phyloP scores from a whole-genome alignment of 139 green algal species.

The Auxenochlorella pyrenoidosa region DNA sequence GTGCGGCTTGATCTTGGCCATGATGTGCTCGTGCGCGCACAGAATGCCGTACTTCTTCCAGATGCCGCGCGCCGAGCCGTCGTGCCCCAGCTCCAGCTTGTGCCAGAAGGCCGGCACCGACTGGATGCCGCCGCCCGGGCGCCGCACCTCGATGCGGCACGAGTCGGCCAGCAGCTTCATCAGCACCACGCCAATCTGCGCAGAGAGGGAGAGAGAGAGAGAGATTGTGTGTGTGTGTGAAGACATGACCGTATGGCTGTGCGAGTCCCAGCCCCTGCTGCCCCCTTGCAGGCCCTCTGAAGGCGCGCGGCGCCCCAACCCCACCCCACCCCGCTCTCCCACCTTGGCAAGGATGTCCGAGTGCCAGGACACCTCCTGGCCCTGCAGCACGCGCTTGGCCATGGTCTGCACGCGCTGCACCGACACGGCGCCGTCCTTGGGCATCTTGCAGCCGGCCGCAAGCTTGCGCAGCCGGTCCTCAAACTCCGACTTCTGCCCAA shows the following conservation, averaged over 20 bases:
- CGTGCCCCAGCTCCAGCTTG: conserved; percentile 36
- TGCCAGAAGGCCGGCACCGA: conserved; percentile 55
- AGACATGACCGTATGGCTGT: too few relatives aligned
- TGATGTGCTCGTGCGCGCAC: conserved; percentile 47
- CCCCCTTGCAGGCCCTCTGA: too few relatives aligned
- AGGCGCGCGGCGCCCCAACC: neutral
- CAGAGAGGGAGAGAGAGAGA: too few relatives aligned
- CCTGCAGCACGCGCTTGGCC: conserved; percentile 24
- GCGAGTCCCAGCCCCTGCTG: too few relatives aligned
- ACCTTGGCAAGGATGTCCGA: conserved; percentile 35
- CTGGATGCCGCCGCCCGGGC: conserved; percentile 1
- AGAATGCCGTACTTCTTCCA: conserved; percentile 54
- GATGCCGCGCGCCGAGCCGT: conserved; percentile 14
- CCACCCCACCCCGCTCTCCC: neutral
- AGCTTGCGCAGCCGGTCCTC: conserved; percentile 33
- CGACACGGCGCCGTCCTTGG: neutral
- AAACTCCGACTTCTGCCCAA: conserved; percentile 6
- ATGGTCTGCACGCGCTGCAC: neutral
- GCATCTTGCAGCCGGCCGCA: neutral
- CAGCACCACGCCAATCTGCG: conserved; percentile 49
- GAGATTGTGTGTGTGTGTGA: too few relatives aligned
- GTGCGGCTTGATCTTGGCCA: conserved; percentile 45
- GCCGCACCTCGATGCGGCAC: conserved; percentile 40
- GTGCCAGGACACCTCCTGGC: conserved; percentile 29
- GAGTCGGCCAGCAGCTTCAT: conserved; percentile 52